Percentiles rank a stretch among this genome's conserved stretches.
Evolutionary conservation across 2,329 filamentous ascomycete genomes (phyloP).

Genomic region (Zopfia rhizophila): DNA sequence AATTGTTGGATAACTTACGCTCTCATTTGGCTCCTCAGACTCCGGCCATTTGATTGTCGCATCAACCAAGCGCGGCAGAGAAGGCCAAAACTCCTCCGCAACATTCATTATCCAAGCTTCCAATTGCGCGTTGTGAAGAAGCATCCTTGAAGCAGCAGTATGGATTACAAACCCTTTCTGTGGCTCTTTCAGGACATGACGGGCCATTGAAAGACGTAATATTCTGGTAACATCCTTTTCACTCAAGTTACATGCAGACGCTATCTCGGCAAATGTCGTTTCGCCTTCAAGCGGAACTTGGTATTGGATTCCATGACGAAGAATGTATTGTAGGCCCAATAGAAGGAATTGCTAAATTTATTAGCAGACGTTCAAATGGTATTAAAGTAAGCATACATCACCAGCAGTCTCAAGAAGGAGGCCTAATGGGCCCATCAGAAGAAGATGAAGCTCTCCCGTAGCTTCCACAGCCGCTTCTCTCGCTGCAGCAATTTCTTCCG

Average conservation of each 20-base stretch:
- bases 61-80: constrained; percentile 7
- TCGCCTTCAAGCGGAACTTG: constrained; percentile 2
- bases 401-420: neutral
- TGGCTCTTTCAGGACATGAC: constrained; percentile 12
- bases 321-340: constrained; percentile 2
- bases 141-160: constrained; percentile 12
- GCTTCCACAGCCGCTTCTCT: neutral
- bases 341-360: constrained; percentile 4
- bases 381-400: constrained; percentile 2
- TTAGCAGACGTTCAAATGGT: neutral
- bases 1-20: too few species aligned
- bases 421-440: constrained; percentile 1
- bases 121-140: constrained; percentile 2
- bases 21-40: constrained; percentile 12
- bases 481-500: neutral
- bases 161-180: constrained; percentile 8
- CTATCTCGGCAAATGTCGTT: constrained; percentile 13
- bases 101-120: constrained; percentile 9
- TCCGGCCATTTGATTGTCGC: constrained; percentile 15
- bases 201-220: constrained; percentile 8
- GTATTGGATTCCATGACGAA: neutral
- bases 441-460: neutral
- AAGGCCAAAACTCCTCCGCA: constrained; percentile 7
- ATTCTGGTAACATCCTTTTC: constrained; percentile 9
- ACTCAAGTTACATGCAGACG: neutral